Conservation (phyloP, 2,329 filamentous ascomycete genomes). For the Aspergillus viridinutans region DNA sequence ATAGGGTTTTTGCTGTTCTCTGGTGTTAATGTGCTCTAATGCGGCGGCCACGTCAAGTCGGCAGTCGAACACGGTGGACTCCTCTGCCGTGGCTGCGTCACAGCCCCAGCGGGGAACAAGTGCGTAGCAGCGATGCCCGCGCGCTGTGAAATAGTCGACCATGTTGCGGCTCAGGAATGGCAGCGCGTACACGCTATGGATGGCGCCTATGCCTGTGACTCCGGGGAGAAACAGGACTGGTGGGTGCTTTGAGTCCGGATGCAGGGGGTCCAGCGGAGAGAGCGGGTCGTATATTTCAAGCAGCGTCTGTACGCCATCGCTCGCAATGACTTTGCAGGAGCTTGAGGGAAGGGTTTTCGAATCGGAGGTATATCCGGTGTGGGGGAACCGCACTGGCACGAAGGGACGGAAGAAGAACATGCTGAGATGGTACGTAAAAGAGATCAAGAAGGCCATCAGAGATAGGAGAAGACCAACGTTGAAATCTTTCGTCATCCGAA, state of each 20-base stretch:
- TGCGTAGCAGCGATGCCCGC: conserved; percentile 2
- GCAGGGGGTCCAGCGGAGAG: not conserved
- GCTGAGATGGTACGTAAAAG: conserved; percentile 5
- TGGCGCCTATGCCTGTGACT: not conserved
- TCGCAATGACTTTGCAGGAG: too few relatives aligned
- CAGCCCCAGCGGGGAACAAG: conserved; percentile 5
- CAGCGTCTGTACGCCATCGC: too few relatives aligned
- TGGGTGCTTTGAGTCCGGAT: not conserved
- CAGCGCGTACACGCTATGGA: conserved; percentile 2
- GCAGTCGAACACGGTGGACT: conserved; percentile 6
- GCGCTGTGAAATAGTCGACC: conserved; percentile 4
- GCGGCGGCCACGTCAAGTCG: conserved; percentile 13
- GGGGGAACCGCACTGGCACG: not conserved
- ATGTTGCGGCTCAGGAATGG: conserved; percentile 6
- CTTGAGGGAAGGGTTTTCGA: too few relatives aligned
- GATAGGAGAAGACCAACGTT: not conserved
- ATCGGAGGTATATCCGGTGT: not conserved
- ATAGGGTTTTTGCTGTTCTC: conserved; percentile 10
- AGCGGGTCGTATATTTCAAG: not conserved
- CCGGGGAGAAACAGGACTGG: conserved; percentile 8
- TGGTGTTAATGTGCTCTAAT: conserved; percentile 7
- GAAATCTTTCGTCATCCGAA: not conserved
- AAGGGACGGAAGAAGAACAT: conserved; percentile 12
- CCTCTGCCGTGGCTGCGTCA: not conserved
- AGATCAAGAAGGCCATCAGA: conserved; percentile 8